Conservation (phyloP, 805 yeast species). For the Starmerella stellata region DNA sequence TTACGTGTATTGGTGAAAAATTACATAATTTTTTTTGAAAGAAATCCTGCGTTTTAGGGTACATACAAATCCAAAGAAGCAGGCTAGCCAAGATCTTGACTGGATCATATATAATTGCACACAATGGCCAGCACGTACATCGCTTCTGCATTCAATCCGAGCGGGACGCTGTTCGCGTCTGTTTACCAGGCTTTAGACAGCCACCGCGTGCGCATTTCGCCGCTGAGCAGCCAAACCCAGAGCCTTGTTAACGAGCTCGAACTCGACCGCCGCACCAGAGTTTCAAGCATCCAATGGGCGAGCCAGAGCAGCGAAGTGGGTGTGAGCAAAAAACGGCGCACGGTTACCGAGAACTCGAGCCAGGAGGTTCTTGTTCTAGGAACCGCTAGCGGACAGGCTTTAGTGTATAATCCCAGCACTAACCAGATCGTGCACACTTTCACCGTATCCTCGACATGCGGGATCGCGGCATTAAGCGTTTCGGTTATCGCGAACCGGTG, state of each 20-base stretch:
- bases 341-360: not conserved
- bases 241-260: slow-evolving; percentile 31
- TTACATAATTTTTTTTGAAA: slow-evolving; percentile 3
- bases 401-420: slow-evolving; percentile 49
- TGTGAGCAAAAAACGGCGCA: slow-evolving; percentile 17
- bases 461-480: slow-evolving; percentile 3
- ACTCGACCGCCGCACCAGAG: slow-evolving; percentile 34
- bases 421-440: slow-evolving; percentile 36
- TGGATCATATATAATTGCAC: not conserved
- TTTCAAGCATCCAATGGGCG: slow-evolving; percentile 38
- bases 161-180: slow-evolving; percentile 45
- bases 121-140: slow-evolving; percentile 7
- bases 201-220: slow-evolving; percentile 41
- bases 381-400: slow-evolving; percentile 43
- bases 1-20: not conserved
- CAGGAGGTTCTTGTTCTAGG: slow-evolving; percentile 34
- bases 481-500: slow-evolving; percentile 1
- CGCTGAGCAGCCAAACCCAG: slow-evolving; percentile 28
- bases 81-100: not conserved
- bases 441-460: slow-evolving; percentile 3
- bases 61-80: not conserved
- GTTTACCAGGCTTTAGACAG: slow-evolving; percentile 51
- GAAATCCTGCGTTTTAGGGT: not conserved
- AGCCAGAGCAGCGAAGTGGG: not conserved
- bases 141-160: slow-evolving; percentile 35